phyloP scores from a whole-genome alignment of 805 yeast genomes.

The Saturnispora saitoi region DNA sequence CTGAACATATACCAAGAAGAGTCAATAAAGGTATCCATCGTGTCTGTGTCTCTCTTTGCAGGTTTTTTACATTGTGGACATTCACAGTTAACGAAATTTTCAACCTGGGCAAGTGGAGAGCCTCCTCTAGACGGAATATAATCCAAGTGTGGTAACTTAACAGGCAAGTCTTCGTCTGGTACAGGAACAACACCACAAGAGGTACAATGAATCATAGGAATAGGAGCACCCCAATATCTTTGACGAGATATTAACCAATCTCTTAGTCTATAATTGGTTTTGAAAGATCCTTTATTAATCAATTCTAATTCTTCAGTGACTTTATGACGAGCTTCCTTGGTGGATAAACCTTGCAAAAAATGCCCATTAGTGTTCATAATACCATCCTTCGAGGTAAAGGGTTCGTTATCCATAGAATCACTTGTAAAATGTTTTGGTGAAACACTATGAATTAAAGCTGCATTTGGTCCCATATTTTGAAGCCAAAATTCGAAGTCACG shows the following conservation, averaged over 20 bases:
- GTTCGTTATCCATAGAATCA: slow-evolving; percentile 15
- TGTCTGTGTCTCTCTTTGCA: slow-evolving; percentile 88
- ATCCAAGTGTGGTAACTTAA: slow-evolving; percentile 55
- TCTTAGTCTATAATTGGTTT: slow-evolving; percentile 56
- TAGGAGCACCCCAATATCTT: slow-evolving; percentile 98
- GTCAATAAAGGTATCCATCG: slow-evolving; percentile 98
- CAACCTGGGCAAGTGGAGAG: slow-evolving; percentile 61
- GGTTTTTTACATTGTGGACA: slow-evolving; percentile 75
- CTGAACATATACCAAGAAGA: slow-evolving; percentile 95
- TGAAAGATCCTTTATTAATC: slow-evolving; percentile 33
- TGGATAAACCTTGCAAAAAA: slow-evolving; percentile 40
- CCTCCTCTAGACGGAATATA: slow-evolving; percentile 39
- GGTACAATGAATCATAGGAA: slow-evolving; percentile 85
- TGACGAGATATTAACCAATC: slow-evolving; percentile 96
- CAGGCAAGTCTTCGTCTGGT: slow-evolving; percentile 82
- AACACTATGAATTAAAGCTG: slow-evolving; percentile 35
- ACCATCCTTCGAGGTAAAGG: slow-evolving; percentile 38
- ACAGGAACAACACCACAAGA: slow-evolving; percentile 88
- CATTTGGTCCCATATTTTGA: slow-evolving; percentile 41
- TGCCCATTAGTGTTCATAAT: slow-evolving; percentile 40
- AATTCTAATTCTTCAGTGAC: slow-evolving; percentile 37
- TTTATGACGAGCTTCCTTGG: slow-evolving; percentile 41
- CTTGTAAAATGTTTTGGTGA: slow-evolving; percentile 27
- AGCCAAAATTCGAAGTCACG: slow-evolving; percentile 82
- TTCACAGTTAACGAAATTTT: slow-evolving; percentile 57